Evolutionary conservation across 805 yeast genomes (phyloP).

Genomic region (Yarrowia yakushimensis): DNA sequence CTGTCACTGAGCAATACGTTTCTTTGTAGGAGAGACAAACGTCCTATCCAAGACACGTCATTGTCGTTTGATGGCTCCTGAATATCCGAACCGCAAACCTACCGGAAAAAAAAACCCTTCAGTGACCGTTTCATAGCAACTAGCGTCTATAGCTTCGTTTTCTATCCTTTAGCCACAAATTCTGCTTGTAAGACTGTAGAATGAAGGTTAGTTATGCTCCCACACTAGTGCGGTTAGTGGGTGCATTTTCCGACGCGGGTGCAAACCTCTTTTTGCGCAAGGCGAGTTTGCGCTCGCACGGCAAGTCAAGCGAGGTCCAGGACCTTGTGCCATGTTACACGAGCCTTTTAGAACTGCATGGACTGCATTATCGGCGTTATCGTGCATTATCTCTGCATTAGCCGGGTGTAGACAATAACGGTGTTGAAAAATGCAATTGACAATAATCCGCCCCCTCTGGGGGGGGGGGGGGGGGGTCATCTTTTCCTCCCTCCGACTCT

Average conservation of each 20-base stretch:
- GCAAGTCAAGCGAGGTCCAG: slow-evolving; percentile 12
- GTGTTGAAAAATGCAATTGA: no score
- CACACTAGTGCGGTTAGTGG: not conserved
- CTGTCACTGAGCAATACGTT: no score
- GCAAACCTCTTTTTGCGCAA: not conserved
- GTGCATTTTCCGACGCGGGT: not conserved
- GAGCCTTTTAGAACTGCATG: not conserved
- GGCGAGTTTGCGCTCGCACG: not conserved
- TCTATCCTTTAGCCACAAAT: not conserved
- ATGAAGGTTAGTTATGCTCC: not conserved
- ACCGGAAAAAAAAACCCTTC: no score
- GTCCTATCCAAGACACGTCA: no score
- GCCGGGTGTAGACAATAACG: not conserved
- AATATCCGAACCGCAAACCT: no score
- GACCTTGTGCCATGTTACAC: not conserved
- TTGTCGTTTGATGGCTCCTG: no score
- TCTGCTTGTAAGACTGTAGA: not conserved
- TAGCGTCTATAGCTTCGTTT: not conserved
- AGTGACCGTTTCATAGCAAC: not conserved
- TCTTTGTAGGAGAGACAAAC: no score
- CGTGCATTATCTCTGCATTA: not conserved
- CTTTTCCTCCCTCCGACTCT: not conserved
- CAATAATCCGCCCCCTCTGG: no score
- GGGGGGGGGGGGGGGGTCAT: no score
- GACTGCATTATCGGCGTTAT: not conserved